Conservation (phyloP, 1,284 basidiomycete species). For the Violaceomyces palustris region DNA sequence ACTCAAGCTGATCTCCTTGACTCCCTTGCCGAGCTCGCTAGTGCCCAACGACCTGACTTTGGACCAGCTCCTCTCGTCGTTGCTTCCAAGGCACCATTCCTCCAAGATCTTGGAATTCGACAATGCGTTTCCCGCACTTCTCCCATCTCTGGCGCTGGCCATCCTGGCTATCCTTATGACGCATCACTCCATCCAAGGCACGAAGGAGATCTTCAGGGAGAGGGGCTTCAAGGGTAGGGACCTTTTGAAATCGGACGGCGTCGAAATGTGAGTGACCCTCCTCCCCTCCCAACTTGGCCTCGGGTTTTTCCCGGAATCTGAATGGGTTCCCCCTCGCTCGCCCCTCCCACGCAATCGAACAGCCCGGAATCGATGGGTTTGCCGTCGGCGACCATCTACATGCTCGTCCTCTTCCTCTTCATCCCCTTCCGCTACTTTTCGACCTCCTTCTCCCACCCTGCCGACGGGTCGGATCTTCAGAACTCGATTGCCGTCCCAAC, state of each 20-base stretch:
- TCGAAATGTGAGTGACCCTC: constrained; percentile 3
- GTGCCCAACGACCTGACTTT: no score
- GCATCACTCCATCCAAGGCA: constrained; percentile 15
- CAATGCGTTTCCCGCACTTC: constrained; percentile 23
- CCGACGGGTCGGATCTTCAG: constrained; percentile 13
- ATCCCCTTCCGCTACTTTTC: constrained; percentile 50
- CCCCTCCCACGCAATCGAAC: constrained; percentile 1
- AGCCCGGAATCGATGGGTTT: constrained; percentile 92
- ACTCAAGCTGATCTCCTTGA: no score
- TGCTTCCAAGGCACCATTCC: neutral
- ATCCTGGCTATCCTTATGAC: constrained; percentile 26
- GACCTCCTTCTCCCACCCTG: constrained; percentile 12
- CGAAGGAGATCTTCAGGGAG: constrained; percentile 32
- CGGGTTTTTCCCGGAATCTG: neutral
- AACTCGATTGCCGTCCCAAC: neutral
- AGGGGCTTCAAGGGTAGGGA: constrained; percentile 45
- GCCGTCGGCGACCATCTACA: constrained; percentile 82
- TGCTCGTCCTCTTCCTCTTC: constrained; percentile 62
- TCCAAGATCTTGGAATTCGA: constrained; percentile 16
- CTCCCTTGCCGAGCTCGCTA: no score
- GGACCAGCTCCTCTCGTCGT: neutral
- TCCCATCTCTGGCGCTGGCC: constrained; percentile 22
- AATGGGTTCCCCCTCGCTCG: no score
- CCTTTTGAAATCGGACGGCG: constrained; percentile 32
- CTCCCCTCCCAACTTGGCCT: no score